Percentiles rank a stretch among this genome's conserved stretches.
Evolutionary conservation across 208 protist species (phyloP).

Genomic region (Leishmania mexicana): DNA sequence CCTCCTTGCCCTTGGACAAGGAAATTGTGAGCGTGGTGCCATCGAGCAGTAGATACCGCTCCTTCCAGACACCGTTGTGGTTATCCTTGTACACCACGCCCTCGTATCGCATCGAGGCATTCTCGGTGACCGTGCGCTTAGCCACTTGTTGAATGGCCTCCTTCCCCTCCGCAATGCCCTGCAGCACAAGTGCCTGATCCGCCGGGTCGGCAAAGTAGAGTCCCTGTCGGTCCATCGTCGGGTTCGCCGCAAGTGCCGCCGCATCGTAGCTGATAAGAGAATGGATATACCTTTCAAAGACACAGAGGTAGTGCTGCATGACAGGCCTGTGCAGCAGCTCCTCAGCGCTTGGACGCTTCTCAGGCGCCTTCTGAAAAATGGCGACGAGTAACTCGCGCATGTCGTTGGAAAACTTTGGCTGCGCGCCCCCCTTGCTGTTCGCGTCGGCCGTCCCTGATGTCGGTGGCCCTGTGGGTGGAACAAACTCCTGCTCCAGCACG

Average conservation of each 20-base stretch:
- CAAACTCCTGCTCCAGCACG: conserved; percentile 58
- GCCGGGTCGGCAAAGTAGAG: conserved; percentile 53
- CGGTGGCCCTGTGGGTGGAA: conserved; percentile 48
- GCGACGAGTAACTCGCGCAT: conserved; percentile 75
- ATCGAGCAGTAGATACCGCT: conserved; percentile 67
- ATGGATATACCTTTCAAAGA: conserved; percentile 77
- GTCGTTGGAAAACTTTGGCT: conserved; percentile 51
- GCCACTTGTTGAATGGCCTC: conserved; percentile 45
- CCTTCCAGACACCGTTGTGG: conserved; percentile 80
- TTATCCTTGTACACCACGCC: conserved; percentile 84
- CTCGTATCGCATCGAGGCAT: conserved; percentile 50
- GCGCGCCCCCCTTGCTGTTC: conserved; percentile 1
- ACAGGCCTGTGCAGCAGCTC: conserved; percentile 75
- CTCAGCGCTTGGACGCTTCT: conserved; percentile 67
- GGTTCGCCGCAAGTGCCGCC: conserved; percentile 34
- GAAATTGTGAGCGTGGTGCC: conserved; percentile 80
- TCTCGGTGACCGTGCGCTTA: conserved; percentile 47
- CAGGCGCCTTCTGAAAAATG: conserved; percentile 68
- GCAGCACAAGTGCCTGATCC: conserved; percentile 47
- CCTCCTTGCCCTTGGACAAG: conserved; percentile 60
- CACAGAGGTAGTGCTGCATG: conserved; percentile 81
- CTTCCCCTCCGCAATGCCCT: conserved; percentile 71
- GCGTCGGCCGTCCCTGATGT: conserved; percentile 17
- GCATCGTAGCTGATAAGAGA: conserved; percentile 49
- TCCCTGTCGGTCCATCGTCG: conserved; percentile 29